A percentile compares a stretch with the other conserved stretches of the same genome.
Conservation (phyloP, 2,329 filamentous ascomycete species). For the Fusarium piperis region DNA sequence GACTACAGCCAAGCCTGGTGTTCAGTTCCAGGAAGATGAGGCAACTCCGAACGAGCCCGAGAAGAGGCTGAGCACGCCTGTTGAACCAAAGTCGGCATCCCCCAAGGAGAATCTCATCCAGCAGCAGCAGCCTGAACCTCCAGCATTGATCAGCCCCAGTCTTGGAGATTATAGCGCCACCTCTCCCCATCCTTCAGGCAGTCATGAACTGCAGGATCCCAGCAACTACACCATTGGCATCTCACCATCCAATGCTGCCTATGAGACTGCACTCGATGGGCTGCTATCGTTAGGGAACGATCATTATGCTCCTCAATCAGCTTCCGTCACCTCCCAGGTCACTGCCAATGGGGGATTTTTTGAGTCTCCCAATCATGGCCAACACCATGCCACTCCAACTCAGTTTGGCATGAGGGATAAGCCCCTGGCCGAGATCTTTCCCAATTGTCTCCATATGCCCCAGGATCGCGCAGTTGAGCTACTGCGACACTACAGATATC, state of each 20-base stretch:
- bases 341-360: conserved; percentile 15
- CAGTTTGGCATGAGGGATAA: conserved; percentile 12
- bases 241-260: conserved; percentile 39
- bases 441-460: conserved; percentile 38
- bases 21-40: conserved; percentile 12
- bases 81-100: background rate
- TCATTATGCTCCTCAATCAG: conserved; percentile 18
- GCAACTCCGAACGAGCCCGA: background rate
- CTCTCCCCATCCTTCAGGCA: conserved; percentile 5
- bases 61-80: background rate
- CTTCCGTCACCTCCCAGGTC: conserved; percentile 11
- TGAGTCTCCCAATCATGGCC: conserved; percentile 10
- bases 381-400: background rate
- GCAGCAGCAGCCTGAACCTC: conserved; percentile 6
- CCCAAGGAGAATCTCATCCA: background rate
- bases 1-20: conserved; percentile 11
- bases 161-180: conserved; percentile 9
- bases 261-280: conserved; percentile 48
- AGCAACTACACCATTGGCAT: conserved; percentile 26
- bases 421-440: conserved; percentile 22
- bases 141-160: conserved; percentile 12
- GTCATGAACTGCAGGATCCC: conserved; percentile 2
- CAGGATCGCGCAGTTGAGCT: conserved; percentile 44
- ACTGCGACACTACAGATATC: conserved; percentile 55
- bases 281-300: conserved; percentile 48